Evolutionary conservation across 2,329 filamentous ascomycete species (phyloP).

Genomic region (Calonectria fujianensis): DNA sequence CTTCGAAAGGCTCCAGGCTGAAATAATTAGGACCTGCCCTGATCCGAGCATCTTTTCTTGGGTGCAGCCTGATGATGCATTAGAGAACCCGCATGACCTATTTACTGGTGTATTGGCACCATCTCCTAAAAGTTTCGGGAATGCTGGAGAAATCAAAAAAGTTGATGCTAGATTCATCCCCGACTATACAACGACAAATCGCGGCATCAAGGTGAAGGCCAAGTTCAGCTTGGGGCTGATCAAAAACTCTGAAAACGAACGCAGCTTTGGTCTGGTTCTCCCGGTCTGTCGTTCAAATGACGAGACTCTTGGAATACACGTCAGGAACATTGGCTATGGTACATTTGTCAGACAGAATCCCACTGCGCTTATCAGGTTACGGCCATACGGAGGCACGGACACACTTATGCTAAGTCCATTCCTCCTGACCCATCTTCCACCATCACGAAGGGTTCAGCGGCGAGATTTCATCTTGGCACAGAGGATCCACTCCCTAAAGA

Average conservation of each 20-base stretch:
- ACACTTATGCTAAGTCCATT: neutral
- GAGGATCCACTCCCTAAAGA: neutral
- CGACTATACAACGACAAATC: neutral
- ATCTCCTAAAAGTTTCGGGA: neutral
- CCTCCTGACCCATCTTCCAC: neutral
- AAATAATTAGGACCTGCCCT: slow-evolving; percentile 6
- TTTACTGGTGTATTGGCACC: neutral
- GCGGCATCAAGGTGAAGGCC: slow-evolving; percentile 11
- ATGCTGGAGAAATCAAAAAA: neutral
- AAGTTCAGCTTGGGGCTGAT: neutral
- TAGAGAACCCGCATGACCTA: neutral
- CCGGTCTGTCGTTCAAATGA: neutral
- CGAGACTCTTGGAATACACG: neutral
- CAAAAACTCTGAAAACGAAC: neutral
- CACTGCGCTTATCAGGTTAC: neutral
- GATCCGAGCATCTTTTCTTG: slow-evolving; percentile 19
- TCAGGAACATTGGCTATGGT: neutral
- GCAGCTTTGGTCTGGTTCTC: neutral
- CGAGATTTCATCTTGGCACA: neutral
- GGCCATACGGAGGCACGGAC: neutral
- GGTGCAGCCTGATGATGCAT: neutral
- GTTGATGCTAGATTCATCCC: neutral
- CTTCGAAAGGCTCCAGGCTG: neutral
- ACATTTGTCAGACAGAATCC: neutral
- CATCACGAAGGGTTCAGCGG: neutral